Evolutionary conservation across 768 basidiomycete genomes (phyloP).

Genomic region (Rickenella mellea): DNA sequence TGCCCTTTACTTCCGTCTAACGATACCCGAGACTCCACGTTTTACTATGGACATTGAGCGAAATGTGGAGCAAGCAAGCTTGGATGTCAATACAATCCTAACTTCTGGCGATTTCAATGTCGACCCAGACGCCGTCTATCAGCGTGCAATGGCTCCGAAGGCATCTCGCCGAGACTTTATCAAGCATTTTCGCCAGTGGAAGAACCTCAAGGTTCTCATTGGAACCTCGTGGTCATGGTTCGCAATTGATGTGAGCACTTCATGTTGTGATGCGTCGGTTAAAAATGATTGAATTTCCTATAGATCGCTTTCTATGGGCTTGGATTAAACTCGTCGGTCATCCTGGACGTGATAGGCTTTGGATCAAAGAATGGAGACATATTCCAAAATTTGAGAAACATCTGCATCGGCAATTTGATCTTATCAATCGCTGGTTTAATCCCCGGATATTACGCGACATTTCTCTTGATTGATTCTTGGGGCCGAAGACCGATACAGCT

Average conservation of each 20-base stretch:
- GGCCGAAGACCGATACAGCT: constrained; percentile 32
- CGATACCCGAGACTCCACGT: constrained; percentile 39
- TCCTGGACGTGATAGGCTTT: constrained; percentile 26
- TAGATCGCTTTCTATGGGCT: constrained; percentile 40
- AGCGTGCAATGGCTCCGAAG: constrained; percentile 28
- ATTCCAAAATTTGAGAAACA: too few species aligned
- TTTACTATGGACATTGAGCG: constrained; percentile 43
- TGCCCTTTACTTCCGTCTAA: constrained; percentile 38
- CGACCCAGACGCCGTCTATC: constrained; percentile 19
- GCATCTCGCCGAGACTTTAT: constrained; percentile 29
- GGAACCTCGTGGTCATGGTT: constrained; percentile 32
- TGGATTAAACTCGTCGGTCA: constrained; percentile 34
- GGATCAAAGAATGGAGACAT: constrained; percentile 6
- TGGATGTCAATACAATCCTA: constrained; percentile 30
- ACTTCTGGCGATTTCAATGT: constrained; percentile 19
- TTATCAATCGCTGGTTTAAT: constrained; percentile 28
- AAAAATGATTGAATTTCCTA: background rate
- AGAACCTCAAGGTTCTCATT: constrained; percentile 28
- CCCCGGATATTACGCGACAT: constrained; percentile 29
- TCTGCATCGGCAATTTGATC: constrained; percentile 25
- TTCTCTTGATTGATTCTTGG: constrained; percentile 26
- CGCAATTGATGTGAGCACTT: constrained; percentile 17
- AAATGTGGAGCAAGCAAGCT: constrained; percentile 31
- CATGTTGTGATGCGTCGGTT: background rate
- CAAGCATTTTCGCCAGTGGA: constrained; percentile 22